Evolutionary conservation across 768 basidiomycete species (phyloP), one percentile per base, ranked within the genome.

Genomic region (Leccinellum luteum): DNA sequence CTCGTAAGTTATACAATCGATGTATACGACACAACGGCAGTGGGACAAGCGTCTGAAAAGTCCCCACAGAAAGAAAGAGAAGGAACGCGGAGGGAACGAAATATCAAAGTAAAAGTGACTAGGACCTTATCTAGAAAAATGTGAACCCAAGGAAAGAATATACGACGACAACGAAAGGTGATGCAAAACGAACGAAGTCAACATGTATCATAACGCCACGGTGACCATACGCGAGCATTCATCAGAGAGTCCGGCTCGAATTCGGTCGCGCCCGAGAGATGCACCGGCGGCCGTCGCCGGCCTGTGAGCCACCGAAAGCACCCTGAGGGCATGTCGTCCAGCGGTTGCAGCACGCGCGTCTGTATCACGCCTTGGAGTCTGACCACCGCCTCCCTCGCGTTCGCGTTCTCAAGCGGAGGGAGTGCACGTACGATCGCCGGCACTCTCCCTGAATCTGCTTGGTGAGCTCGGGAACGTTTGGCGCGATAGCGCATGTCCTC

Each of bases 371-470:
- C 48, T 30, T 41, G 59, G 12, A 69, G 59, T 38, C 19, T 62
- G 21, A 51, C 53, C 0, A 69, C 21, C 2, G 59, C 60, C 1
- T 3, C 13, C 0, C 7, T 43, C 48, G 53, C 53, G 44, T 55
- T 23, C 15, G 48, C 12, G 19, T 45, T 31, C 27, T 51, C 57
- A 0, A 21, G 25, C 2, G 57, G 48, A 10, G 68, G 68, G 54
- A 69, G 54, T 6, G 68, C 62, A 49, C 64, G 60, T 14, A 69
- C 60, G 57, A 70, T 58, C 6, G 58, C 68, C 3, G 48, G 64
- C 8, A 70, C 41, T 35, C 54, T 61, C 38, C 58, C 30, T 2
- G 32, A 3, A 6, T 52, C 30, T 35, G 23, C 17, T 19, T 3
- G 0, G 10, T 44, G 41, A 9, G 3, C 0, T 19, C 3, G 43